These are phyloP conservation scores for Zostera marina DNA, from an alignment of 116 monocot species.

Conservation along the genomic window DNA sequence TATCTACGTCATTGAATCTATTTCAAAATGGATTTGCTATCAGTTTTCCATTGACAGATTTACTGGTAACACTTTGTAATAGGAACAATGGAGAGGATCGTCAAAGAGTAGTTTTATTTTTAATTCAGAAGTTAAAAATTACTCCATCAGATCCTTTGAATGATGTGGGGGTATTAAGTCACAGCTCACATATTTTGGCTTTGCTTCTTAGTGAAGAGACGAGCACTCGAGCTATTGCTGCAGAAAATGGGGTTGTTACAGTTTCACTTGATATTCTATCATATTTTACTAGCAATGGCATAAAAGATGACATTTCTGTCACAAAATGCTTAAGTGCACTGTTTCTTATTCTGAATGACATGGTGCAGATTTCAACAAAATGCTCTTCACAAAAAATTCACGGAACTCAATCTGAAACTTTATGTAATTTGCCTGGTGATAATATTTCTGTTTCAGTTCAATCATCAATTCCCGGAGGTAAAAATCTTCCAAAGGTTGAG, in stretches of 20 bases:
- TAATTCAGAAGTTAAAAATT: constrained; percentile 42
- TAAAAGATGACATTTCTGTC: constrained; percentile 17
- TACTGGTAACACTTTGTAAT: constrained; percentile 51
- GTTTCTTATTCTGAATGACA: constrained; percentile 45
- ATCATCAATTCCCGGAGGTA: constrained; percentile 13
- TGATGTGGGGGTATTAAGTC: constrained; percentile 21
- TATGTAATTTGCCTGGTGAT: constrained; percentile 15
- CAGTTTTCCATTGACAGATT: constrained; percentile 42
- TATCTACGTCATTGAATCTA: constrained; percentile 35
- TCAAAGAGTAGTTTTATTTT: constrained; percentile 26
- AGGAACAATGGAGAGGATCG: constrained; percentile 51
- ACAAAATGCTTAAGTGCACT: constrained; percentile 45
- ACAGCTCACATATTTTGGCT: constrained; percentile 45
- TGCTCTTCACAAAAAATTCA: constrained; percentile 16
- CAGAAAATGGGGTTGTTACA: constrained; percentile 42
- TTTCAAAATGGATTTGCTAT: constrained; percentile 29
- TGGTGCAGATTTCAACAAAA: constrained; percentile 38
- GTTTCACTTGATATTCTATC: constrained; percentile 28
- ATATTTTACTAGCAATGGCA: constrained; percentile 18
- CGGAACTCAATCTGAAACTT: constrained; percentile 12
- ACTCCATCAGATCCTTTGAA: constrained; percentile 25
- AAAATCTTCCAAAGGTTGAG: constrained; percentile 11
- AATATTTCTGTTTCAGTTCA: constrained; percentile 12
- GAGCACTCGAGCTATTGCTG: constrained; percentile 41
- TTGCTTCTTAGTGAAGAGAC: constrained; percentile 45